Base-by-base conservation (phyloP, 2,329 filamentous ascomycete genomes). In the Teratosphaeria pseudoeucalypti region DNA sequence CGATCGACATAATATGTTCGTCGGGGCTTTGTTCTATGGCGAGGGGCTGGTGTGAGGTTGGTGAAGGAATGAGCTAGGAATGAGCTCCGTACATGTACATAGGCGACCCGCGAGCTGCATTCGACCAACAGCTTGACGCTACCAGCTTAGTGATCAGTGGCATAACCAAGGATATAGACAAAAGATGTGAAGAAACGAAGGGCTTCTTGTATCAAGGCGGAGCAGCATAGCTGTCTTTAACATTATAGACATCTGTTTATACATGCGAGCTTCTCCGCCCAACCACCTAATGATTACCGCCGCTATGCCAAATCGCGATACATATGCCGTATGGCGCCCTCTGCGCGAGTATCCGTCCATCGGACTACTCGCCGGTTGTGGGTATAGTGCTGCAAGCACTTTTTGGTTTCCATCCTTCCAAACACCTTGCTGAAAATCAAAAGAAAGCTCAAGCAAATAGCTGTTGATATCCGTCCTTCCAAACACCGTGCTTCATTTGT, bases 311-410 rank as follows among this genome's bases (percentile, higher is more conserved):
- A 37, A 16, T 23, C 43, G 19, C 43, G n/a, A 49, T 49, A 49
- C 53, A 54, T 32, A 19, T 54, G 14, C 27, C 27, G 32, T 58
- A 16, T 37, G 56, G 56, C 59, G 59, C 59, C 59, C 56, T 55
- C 56, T 60, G 56, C 59, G 52, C 56, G 52, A 55, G 34, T 57
- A 9, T 6, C 26, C n/a, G 12, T 29, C 57, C 59, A 32, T 32
- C 29, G 29, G 29, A 32, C 29, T 3, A 32, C 29, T 58, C 53
- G 59, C 37, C 34, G 59, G 56, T 43, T 57, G 59, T 57, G 56
- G 55, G 59, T 57, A 60, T 60, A 37, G 32, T 55, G 43, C 43
- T 34, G 26, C 12, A 34, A 56, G 10, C 43, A 53, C 54, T 56
- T 53, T 53, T 59, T 29, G 34, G 37, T 16, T 55, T 14, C 57